These are phyloP conservation scores for Chrysoporthe cubensis DNA, from an alignment of 2,329 filamentous ascomycete species.

Conservation along the genomic window DNA sequence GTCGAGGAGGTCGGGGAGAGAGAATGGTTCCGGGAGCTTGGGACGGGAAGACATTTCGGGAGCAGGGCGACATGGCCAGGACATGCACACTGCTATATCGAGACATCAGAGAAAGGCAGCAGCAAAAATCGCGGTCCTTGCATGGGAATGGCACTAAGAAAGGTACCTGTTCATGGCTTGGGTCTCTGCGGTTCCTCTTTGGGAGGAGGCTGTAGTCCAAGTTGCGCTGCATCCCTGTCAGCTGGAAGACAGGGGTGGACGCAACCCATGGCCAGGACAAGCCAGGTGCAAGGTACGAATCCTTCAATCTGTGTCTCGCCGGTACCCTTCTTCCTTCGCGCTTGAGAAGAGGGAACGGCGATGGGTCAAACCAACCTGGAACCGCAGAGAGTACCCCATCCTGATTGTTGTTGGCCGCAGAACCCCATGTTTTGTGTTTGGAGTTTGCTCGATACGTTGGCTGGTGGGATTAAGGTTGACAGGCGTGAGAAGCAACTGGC, in stretches of 20 bases:
- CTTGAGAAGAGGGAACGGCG: slow-evolving; percentile 3
- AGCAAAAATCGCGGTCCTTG: slow-evolving; percentile 30
- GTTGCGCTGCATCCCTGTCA: slow-evolving; percentile 33
- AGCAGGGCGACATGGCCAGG: slow-evolving; percentile 39
- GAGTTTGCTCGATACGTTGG: too few species aligned
- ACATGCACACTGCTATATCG: slow-evolving; percentile 48
- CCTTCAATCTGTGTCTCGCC: slow-evolving; percentile 22
- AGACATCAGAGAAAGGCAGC: slow-evolving; percentile 36
- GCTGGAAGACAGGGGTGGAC: slow-evolving; percentile 33
- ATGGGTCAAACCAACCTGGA: slow-evolving; percentile 6
- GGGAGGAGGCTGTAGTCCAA: slow-evolving; percentile 35
- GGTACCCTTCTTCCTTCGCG: slow-evolving; percentile 7
- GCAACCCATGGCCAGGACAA: slow-evolving; percentile 21
- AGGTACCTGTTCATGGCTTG: slow-evolving; percentile 27
- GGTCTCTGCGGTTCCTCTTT: slow-evolving; percentile 18
- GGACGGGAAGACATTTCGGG: slow-evolving; percentile 40
- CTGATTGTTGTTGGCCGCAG: slow-evolving; percentile 17
- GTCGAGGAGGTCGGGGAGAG: slow-evolving; percentile 36
- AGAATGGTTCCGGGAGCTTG: slow-evolving; percentile 42
- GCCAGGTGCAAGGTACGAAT: slow-evolving; percentile 34
- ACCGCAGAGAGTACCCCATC: slow-evolving; percentile 19
- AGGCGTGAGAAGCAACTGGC: slow-evolving; percentile 18
- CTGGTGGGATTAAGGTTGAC: slow-evolving; percentile 17
- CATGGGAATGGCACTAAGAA: slow-evolving; percentile 25
- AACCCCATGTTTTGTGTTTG: neutral